phyloP scores from a whole-genome alignment of 2,329 filamentous ascomycete species.

The Didymella glomerata region DNA sequence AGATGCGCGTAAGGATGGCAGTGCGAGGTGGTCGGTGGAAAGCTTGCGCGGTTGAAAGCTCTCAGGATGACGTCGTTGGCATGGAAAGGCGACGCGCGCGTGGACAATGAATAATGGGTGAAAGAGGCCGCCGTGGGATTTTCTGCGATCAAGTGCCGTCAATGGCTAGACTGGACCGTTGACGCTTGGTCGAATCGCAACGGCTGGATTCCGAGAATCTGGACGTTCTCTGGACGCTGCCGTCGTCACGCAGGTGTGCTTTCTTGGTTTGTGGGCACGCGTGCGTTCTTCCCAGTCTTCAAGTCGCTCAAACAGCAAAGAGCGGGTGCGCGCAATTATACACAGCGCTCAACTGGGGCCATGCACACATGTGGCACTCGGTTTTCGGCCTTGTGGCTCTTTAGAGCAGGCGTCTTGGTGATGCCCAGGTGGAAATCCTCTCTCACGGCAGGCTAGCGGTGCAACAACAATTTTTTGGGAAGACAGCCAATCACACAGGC shows the following conservation, averaged over 20 bases:
- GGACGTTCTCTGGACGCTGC: slow-evolving; percentile 19
- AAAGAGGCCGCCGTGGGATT: slow-evolving; percentile 13
- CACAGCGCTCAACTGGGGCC: slow-evolving; percentile 16
- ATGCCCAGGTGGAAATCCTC: slow-evolving; percentile 22
- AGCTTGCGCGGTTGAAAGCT: slow-evolving; percentile 10
- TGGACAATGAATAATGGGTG: slow-evolving; percentile 12
- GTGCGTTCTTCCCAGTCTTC: slow-evolving; percentile 17
- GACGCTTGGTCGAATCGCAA: slow-evolving; percentile 15
- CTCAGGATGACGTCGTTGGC: slow-evolving; percentile 22
- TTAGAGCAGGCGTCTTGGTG: slow-evolving; percentile 34
- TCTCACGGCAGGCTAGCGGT: slow-evolving; percentile 23
- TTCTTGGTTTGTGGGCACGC: slow-evolving; percentile 28
- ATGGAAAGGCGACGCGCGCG: slow-evolving; percentile 13
- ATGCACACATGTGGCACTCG: slow-evolving; percentile 30
- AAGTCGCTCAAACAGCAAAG: slow-evolving; percentile 15
- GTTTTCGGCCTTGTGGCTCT: slow-evolving; percentile 33
- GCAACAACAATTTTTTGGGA: slow-evolving; percentile 21
- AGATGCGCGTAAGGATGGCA: slow-evolving; percentile 13
- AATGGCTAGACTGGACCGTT: slow-evolving; percentile 26
- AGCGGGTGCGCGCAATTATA: slow-evolving; percentile 16
- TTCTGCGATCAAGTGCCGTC: slow-evolving; percentile 23
- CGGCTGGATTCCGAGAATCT: slow-evolving; percentile 5
- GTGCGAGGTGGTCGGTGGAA: slow-evolving; percentile 9
- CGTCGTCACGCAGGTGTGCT: slow-evolving; percentile 12
- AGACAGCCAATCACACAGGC: slow-evolving; percentile 26